These are phyloP conservation scores for Jaminaea rosea DNA, from an alignment of 1,284 basidiomycete species.

Conservation along the genomic window DNA sequence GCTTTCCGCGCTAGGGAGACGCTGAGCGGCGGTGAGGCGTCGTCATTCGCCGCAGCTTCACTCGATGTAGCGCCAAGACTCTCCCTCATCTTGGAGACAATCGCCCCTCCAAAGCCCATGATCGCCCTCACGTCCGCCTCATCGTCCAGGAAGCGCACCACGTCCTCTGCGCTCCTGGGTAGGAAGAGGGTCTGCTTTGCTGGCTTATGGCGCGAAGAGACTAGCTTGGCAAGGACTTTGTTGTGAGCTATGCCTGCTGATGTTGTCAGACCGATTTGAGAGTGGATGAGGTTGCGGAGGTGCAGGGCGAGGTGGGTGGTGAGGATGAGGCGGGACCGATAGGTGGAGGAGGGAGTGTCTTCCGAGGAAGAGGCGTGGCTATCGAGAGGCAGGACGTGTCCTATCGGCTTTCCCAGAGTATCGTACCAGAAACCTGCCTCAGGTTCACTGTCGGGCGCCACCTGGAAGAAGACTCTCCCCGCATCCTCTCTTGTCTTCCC, in stretches of 20 bases:
- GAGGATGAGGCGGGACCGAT: slow-evolving; percentile 15
- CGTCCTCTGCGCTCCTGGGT: slow-evolving; percentile 7
- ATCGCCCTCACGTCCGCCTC: slow-evolving; percentile 30
- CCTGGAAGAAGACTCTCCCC: too few species aligned
- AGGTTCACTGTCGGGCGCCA: too few species aligned
- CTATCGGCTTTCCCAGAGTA: too few species aligned
- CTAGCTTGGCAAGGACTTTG: slow-evolving; percentile 47
- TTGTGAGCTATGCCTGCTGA: slow-evolving; percentile 45
- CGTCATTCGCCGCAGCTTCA: not conserved
- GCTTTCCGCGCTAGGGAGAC: slow-evolving; percentile 18
- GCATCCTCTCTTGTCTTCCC: too few species aligned
- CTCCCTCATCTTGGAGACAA: slow-evolving; percentile 6
- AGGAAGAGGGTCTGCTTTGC: slow-evolving; percentile 41
- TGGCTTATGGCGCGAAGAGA: slow-evolving; percentile 45
- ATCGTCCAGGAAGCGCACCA: slow-evolving; percentile 39
- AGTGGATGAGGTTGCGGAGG: slow-evolving; percentile 35
- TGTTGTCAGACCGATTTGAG: slow-evolving; percentile 44
- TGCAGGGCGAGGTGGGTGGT: slow-evolving; percentile 45
- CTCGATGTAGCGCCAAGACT: slow-evolving; percentile 9
- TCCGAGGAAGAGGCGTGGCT: too few species aligned
- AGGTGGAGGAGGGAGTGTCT: not conserved
- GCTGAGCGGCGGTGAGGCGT: slow-evolving; percentile 12
- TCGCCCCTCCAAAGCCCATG: slow-evolving; percentile 27
- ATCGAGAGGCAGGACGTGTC: too few species aligned
- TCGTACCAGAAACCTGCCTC: too few species aligned